Conservation (phyloP, 2,329 filamentous ascomycete species). For the Ophioceras dolichostomum region DNA sequence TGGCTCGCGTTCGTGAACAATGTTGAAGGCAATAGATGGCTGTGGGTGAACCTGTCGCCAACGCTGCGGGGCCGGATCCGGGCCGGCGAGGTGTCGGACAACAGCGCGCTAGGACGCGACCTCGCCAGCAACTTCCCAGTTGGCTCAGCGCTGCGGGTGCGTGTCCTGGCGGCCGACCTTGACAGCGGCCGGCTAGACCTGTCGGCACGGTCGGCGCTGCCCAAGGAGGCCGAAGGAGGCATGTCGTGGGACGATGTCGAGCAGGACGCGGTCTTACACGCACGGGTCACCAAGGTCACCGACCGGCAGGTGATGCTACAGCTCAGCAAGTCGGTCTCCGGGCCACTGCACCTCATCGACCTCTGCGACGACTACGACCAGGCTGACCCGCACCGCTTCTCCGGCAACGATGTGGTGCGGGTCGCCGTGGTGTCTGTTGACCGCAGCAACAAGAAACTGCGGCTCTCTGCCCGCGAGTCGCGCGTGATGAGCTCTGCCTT, state of each 20-base stretch:
- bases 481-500: conserved; percentile 80
- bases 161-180: conserved; percentile 62
- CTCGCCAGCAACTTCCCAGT: conserved; percentile 72
- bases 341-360: conserved; percentile 71
- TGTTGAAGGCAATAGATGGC: conserved; percentile 57
- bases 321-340: conserved; percentile 68
- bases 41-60: conserved; percentile 88
- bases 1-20: conserved; percentile 89
- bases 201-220: conserved; percentile 53
- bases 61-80: conserved; percentile 76
- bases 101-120: conserved; percentile 67
- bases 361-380: conserved; percentile 77
- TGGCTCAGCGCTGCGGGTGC: conserved; percentile 76
- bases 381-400: conserved; percentile 61
- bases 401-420: conserved; percentile 75
- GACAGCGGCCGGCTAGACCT: conserved; percentile 70
- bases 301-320: conserved; percentile 79
- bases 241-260: conserved; percentile 62
- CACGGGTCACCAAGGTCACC: conserved; percentile 71
- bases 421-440: conserved; percentile 80
- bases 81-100: conserved; percentile 75
- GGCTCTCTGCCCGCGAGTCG: conserved; percentile 74
- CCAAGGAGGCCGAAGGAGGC: conserved; percentile 36
- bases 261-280: conserved; percentile 69
- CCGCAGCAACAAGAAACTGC: conserved; percentile 68